Evolutionary conservation across 768 basidiomycete genomes (phyloP), one percentile per base, ranked within the genome.

Genomic region (Psilocybe cyanescens): DNA sequence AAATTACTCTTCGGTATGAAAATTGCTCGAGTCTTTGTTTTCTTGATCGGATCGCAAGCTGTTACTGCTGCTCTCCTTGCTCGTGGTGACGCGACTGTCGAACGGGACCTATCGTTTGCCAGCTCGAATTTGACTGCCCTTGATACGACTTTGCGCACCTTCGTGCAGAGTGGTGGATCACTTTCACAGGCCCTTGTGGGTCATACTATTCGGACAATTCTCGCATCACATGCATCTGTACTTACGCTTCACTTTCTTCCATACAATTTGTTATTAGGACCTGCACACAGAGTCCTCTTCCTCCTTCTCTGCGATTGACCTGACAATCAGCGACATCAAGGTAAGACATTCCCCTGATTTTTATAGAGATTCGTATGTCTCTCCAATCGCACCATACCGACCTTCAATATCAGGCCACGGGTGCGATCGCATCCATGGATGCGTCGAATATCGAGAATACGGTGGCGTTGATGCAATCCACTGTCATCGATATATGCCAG

Each of bases 171-270:
- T 47, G 46, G 46, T 1, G 46, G 46, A 52, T 65, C 59, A 24
- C 30, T 77, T 1, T 8, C 50, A 30, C 28, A 50, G 1, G 75
- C 72, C 30, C 61, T 73, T 37, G 74, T 76, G 48, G 8, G 69
- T 60, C 17, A 2, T 7, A 37, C 17, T 6, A 3, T 9, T n/a
- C 16, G n/a, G 8, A 6, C 19, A 39, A 8, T 24, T 24, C 46
- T 47, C 7, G n/a, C 19, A 3, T 47, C 4, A 16, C 19, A 16
- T 24, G 7, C 9, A 47, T 47, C 14, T 2, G 24, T 24, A 24
- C 24, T 24, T 24, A 24, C 24, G 24, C 24, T 24, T 24, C 2
- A 24, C 24, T 24, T 24, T 24, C 24, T 24, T 24, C 24, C 24
- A 24, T 24, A 24, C 24, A 0, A 24, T 47, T 47, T 7, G 35